These are phyloP conservation scores for Aspergillus incahuasiensis DNA, from an alignment of 495 filamentous ascomycete species.

Conservation along the genomic window DNA sequence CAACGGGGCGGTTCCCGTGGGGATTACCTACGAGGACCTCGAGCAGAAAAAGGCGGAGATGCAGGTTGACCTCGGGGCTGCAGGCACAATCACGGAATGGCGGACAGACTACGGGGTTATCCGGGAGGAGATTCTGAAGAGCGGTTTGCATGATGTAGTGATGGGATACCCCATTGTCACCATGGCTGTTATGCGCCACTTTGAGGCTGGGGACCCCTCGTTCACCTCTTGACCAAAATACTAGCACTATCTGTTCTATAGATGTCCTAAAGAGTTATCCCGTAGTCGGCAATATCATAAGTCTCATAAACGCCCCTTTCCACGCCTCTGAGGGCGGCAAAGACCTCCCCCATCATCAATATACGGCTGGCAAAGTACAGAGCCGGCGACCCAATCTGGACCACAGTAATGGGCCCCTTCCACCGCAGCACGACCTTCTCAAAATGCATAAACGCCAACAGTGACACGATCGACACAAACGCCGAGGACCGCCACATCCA, in stretches of 20 bases:
- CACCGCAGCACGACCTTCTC: conserved; percentile 30
- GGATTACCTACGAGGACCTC: conserved; percentile 33
- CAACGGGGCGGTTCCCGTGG: conserved; percentile 26
- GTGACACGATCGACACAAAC: conserved; percentile 18
- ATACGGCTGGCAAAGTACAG: conserved; percentile 29
- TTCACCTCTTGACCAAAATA: too few species aligned
- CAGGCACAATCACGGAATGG: conserved; percentile 46
- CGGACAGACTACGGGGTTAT: conserved; percentile 37
- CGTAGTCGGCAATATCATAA: conserved; percentile 5
- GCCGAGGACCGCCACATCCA: conserved; percentile 31
- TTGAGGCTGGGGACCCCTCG: conserved; percentile 22
- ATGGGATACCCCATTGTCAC: conserved; percentile 48
- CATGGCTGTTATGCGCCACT: conserved; percentile 41
- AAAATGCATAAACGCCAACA: conserved; percentile 34
- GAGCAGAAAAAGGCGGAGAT: conserved; percentile 27
- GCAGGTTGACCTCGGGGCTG: conserved; percentile 38
- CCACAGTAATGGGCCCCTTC: conserved; percentile 25
- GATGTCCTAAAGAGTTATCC: conserved; percentile 4
- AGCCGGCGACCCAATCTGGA: conserved; percentile 25
- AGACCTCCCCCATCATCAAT: conserved; percentile 26
- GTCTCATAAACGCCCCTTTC: conserved; percentile 25
- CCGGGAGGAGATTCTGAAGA: conserved; percentile 47
- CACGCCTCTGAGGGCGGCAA: conserved; percentile 22
- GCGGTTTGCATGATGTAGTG: conserved; percentile 47
- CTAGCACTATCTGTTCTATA: conserved; percentile 7